Base-by-base conservation (phyloP, 2,329 filamentous ascomycete genomes). In the Apiospora saccharicola region DNA sequence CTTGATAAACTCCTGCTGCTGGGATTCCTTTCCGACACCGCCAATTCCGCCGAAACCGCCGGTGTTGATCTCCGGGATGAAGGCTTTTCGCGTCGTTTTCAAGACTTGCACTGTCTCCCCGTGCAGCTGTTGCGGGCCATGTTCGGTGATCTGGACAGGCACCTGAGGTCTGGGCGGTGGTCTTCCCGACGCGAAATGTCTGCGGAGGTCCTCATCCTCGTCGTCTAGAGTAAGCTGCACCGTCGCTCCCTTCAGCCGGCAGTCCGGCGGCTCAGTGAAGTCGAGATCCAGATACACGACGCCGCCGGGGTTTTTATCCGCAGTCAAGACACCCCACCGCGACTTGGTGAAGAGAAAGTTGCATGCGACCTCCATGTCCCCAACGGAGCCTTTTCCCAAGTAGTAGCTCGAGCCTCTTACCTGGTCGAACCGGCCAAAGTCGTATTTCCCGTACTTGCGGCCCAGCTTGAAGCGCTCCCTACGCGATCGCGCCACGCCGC, bases 311-410 rank as follows among this genome's bases (percentile, higher is more conserved):
- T 70, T 72, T 24, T 77, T 68, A 12, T 71, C 72, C 0, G 68
- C 69, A 19, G 72, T 72, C 8, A 79, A 69, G 12, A 78, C 74
- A 4, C 79, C 79, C 79, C 78, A 80, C 72, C 75, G 75, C 1
- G 78, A 79, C 51, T 77, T 77, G 47, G 74, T 74, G 69, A 79
- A 80, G 22, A 77, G 72, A 64, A 80, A 79, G n/a, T 74, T 72
- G 71, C 78, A 79, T 43, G 78, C 75, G 14, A 80, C 77, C 12
- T 74, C 73, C 16, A 80, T 72, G 37, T 77, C 76, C 0, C 78
- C 78, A 2, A 79, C 71, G 1, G 73, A 72, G 0, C 71, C 74
- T 26, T 53, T 72, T 1, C 74, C 77, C n/a, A 78, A 49, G 16
- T 57, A 30, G 14, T 57, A 57, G 19, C 74, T 77, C 24, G 74